phyloP scores from a whole-genome alignment of 176 grass and related monocot genomes.

The Musa beccarii region DNA sequence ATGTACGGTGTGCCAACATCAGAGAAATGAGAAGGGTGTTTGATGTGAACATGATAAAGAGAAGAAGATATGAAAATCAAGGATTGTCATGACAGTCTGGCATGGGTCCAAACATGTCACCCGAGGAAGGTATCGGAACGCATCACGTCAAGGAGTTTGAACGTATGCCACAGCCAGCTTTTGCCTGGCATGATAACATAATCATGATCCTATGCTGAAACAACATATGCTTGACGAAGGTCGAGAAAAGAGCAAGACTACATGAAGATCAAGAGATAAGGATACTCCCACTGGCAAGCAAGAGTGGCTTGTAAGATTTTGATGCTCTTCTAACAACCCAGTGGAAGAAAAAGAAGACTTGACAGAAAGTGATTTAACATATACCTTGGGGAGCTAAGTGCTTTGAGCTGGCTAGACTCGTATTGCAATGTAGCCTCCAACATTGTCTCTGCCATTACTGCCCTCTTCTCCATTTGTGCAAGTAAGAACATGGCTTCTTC shows the following conservation, averaged over 20 bases:
- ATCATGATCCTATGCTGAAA: no score
- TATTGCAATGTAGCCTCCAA: constrained; percentile 96
- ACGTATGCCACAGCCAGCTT: no score
- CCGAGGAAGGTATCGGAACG: no score
- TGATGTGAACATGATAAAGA: not conserved
- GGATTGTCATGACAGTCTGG: not conserved
- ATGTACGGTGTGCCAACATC: not conserved
- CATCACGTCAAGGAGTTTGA: no score
- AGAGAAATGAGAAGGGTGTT: not conserved
- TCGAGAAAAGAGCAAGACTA: no score
- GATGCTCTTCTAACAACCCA: no score
- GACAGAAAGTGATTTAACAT: not conserved
- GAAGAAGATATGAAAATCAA: not conserved
- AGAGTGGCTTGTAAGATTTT: no score
- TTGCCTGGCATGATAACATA: no score
- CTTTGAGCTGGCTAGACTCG: constrained; percentile 92
- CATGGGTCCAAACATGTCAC: no score
- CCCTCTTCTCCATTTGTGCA: constrained; percentile 74
- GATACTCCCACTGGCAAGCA: not conserved
- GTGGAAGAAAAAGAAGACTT: no score
- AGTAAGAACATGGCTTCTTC: constrained; percentile 63
- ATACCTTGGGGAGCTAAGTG: constrained; percentile 81
- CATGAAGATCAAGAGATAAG: no score
- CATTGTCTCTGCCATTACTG: constrained; percentile 98
- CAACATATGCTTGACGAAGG: no score